phyloP scores from a whole-genome alignment of 2,329 filamentous ascomycete species.

The Exserohilum rostratum region DNA sequence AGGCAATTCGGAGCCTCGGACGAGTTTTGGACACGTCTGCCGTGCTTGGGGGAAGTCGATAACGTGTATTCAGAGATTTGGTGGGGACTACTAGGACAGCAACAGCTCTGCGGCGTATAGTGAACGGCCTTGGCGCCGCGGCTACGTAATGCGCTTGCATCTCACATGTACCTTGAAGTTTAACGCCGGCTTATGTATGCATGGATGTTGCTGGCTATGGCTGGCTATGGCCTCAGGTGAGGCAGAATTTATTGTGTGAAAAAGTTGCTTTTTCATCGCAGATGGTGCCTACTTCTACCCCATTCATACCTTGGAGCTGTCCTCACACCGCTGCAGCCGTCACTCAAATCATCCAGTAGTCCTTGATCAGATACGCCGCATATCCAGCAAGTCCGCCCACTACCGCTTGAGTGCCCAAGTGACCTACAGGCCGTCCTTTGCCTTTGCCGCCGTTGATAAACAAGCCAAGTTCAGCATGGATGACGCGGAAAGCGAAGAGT shows the following conservation, averaged over 20 bases:
- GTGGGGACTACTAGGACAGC: conserved; percentile 21
- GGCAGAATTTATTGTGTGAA: neutral
- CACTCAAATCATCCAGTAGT: conserved; percentile 32
- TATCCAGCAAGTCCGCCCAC: conserved; percentile 39
- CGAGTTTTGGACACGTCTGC: conserved; percentile 4
- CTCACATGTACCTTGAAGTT: conserved; percentile 5
- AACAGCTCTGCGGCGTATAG: conserved; percentile 9
- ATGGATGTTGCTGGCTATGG: no score
- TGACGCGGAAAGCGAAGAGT: conserved; percentile 48
- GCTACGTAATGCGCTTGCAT: conserved; percentile 22
- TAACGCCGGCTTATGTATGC: neutral
- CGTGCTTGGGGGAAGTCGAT: conserved; percentile 10
- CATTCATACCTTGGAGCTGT: neutral
- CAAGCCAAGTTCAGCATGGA: conserved; percentile 51
- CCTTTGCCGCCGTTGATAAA: conserved; percentile 29
- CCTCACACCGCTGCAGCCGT: neutral
- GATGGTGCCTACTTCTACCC: neutral
- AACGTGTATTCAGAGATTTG: conserved; percentile 18
- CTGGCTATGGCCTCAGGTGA: neutral
- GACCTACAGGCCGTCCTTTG: conserved; percentile 34
- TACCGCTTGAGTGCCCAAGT: conserved; percentile 40
- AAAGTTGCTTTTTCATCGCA: neutral
- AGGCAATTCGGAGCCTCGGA: neutral
- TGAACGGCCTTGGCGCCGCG: conserved; percentile 23
- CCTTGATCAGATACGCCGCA: conserved; percentile 39